Evolutionary conservation across 495 filamentous ascomycete species (phyloP).

Genomic region (Hypoxylon subgilvum): DNA sequence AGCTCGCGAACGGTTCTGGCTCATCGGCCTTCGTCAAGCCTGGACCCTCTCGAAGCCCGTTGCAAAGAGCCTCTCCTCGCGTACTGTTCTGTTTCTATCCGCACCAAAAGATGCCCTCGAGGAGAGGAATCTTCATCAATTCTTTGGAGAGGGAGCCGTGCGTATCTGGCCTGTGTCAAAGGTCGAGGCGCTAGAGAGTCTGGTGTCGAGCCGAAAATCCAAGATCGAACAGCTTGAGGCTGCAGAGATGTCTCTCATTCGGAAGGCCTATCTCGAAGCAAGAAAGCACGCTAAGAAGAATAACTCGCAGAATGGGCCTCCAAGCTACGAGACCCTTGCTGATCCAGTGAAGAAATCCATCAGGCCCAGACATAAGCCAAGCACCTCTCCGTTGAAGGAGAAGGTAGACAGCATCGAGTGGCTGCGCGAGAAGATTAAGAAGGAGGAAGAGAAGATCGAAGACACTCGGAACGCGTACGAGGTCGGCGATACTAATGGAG

Average conservation of each 20-base stretch:
- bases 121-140: constrained; percentile 60
- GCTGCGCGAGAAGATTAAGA: constrained; percentile 75
- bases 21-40: constrained; percentile 72
- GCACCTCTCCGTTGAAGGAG: constrained; percentile 56
- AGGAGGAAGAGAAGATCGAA: constrained; percentile 75
- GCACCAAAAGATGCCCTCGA: constrained; percentile 66
- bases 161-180: constrained; percentile 69
- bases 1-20: constrained; percentile 70
- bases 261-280: constrained; percentile 63
- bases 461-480: constrained; percentile 67
- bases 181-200: constrained; percentile 59
- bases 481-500: constrained; percentile 62
- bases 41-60: constrained; percentile 74
- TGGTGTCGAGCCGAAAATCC: constrained; percentile 65
- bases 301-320: constrained; percentile 56
- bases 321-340: constrained; percentile 56
- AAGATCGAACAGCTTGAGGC: constrained; percentile 66
- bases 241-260: constrained; percentile 69
- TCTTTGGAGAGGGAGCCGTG: constrained; percentile 65
- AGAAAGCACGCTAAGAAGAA: constrained; percentile 52
- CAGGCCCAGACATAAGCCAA: constrained; percentile 59
- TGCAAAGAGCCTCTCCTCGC: constrained; percentile 67
- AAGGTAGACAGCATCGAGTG: constrained; percentile 88
- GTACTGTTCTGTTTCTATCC: constrained; percentile 73
- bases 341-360: constrained; percentile 57